These are phyloP conservation scores for Rubus idaeus DNA, from an alignment of 306 rosid species.

Conservation along the genomic window DNA sequence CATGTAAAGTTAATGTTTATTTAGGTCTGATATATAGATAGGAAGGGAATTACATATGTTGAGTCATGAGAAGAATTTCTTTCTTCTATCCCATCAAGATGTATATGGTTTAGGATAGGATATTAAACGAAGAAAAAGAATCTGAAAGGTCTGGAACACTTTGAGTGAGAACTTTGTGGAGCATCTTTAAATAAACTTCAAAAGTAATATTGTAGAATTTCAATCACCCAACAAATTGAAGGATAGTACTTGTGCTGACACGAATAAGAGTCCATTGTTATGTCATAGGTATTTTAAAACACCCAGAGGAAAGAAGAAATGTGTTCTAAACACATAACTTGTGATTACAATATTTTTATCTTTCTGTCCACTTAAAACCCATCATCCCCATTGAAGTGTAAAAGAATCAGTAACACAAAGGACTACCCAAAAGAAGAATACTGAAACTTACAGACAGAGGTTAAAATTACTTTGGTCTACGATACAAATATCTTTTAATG, in stretches of 20 bases:
- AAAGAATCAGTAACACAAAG: background rate
- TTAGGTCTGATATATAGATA: background rate
- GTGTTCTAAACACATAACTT: background rate
- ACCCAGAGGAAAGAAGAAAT: background rate
- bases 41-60: background rate
- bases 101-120: background rate
- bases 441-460: background rate
- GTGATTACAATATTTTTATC: background rate
- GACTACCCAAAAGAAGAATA: background rate
- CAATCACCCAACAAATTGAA: background rate
- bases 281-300: background rate
- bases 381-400: background rate
- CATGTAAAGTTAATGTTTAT: background rate
- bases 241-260: background rate
- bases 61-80: background rate
- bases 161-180: background rate
- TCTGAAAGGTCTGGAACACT: background rate
- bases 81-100: background rate
- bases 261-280: conserved; percentile 5
- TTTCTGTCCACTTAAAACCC: background rate
- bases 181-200: background rate
- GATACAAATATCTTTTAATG: background rate
- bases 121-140: too few species aligned
- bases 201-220: background rate
- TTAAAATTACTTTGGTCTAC: background rate